phyloP scores from a whole-genome alignment of 2,329 filamentous ascomycete species.

The Chaetothyriales sp. region DNA sequence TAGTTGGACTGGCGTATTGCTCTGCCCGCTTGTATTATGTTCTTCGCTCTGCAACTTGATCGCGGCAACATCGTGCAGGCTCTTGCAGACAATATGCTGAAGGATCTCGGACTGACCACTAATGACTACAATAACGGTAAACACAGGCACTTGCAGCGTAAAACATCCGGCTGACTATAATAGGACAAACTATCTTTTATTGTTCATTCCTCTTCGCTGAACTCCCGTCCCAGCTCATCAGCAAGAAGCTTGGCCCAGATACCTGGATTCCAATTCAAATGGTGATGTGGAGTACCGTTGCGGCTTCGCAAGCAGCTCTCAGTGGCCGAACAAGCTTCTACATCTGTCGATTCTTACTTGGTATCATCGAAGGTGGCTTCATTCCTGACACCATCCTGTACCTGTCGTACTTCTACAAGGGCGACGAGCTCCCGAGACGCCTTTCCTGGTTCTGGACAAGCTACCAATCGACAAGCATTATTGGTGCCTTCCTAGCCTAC shows the following conservation, averaged over 20 bases:
- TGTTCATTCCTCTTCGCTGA: conserved; percentile 41
- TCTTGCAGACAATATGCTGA: conserved; percentile 43
- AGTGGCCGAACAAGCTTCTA: conserved; percentile 28
- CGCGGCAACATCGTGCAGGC: conserved; percentile 38
- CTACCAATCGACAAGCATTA: conserved; percentile 26
- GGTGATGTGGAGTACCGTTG: conserved; percentile 38
- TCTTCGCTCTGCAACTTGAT: conserved; percentile 44
- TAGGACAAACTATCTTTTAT: conserved; percentile 37
- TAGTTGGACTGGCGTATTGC: conserved; percentile 19
- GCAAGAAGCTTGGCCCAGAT: conserved; percentile 41
- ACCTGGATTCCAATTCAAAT: conserved; percentile 44
- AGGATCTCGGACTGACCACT: conserved; percentile 19
- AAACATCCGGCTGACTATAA: not conserved
- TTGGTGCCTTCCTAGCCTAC: conserved; percentile 16
- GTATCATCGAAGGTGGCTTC: conserved; percentile 38
- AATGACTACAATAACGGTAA: conserved; percentile 30
- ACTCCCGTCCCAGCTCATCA: conserved; percentile 44
- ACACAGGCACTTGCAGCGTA: not conserved
- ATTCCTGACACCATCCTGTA: conserved; percentile 30
- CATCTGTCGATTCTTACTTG: conserved; percentile 30
- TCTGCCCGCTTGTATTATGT: conserved; percentile 36
- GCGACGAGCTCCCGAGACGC: conserved; percentile 52
- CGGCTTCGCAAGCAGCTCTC: conserved; percentile 32
- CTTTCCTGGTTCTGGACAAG: conserved; percentile 60
- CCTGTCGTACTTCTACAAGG: conserved; percentile 55